Base-by-base conservation (phyloP, 83 land plant genomes). In the Diphasiastrum complanatum region DNA sequence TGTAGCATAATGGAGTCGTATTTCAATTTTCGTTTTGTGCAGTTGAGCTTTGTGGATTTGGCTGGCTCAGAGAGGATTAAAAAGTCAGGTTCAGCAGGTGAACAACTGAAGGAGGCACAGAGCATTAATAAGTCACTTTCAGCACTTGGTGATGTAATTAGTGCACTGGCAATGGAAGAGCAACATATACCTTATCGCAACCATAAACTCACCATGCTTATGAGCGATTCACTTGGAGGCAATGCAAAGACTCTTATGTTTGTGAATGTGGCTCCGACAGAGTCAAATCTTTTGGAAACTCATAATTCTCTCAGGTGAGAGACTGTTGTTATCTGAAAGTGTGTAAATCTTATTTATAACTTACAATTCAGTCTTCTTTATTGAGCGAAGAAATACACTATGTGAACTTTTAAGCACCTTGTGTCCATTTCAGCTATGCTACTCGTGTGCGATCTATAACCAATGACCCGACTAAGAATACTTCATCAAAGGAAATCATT, bases 221-320 rank as follows among this genome's bases (percentile, higher is more conserved):
- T 95, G 99, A 90, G 97, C 65, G 99, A 95, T 64, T 95, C 99
- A 23, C 92, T 95, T 49, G 99, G 99, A 46, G 99, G 99, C 20
- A 95, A 95, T 79, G 99, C 99, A 4, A 95, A 95, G 70, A 90
- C 99, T 1, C 81, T 95, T 6, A 95, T 95, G 97, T 90, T 95
- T 71, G 99, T 95, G 0, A 95, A 90, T 67, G 72, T 90, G 35
- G 89, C 99, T 41, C 99, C 97, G 31, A 87, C 97, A 60, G 85
- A 86, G 35, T 86, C 90, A 23, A 95, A 90, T 67, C 71, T 95
- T 63, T 97, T 90, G 51, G 99, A 95, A 76, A 80, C 97, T 3
- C 78, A 90, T 67, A 95, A 95, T 50, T 95, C 99, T 31, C 75
- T 95, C 45, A 71, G 57, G 99, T 95, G 76, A 63, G 88, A 76